phyloP scores from a whole-genome alignment of 148 eudicot species.

The Camellia sinensis region DNA sequence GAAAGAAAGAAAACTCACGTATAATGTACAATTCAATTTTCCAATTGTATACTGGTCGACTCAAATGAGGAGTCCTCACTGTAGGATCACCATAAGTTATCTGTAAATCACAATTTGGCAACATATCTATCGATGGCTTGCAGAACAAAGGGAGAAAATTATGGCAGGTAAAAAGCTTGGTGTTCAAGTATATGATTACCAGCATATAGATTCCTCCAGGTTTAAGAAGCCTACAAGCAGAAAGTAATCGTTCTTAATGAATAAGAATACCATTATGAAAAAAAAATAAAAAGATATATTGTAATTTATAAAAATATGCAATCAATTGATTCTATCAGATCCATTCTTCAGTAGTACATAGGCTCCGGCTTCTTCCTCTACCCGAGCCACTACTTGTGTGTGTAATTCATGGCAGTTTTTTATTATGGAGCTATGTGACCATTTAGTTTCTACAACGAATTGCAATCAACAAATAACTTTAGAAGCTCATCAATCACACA shows the following conservation, averaged over 20 bases:
- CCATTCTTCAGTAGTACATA: too few species aligned
- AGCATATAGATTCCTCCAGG: slow-evolving; percentile 87
- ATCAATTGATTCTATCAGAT: too few species aligned
- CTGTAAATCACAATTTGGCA: slow-evolving; percentile 35
- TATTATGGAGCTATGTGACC: not conserved
- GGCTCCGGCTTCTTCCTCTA: too few species aligned
- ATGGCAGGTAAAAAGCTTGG: slow-evolving; percentile 8
- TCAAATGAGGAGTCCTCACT: slow-evolving; percentile 70
- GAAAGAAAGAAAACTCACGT: slow-evolving; percentile 46
- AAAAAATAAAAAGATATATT: not conserved
- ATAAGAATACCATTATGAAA: not conserved
- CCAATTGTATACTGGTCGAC: slow-evolving; percentile 66
- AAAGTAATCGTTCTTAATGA: slow-evolving; percentile 17
- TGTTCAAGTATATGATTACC: slow-evolving; percentile 45
- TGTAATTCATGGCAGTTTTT: too few species aligned
- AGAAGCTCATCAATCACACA: slow-evolving; percentile 25
- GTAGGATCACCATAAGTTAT: slow-evolving; percentile 93
- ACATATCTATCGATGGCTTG: slow-evolving; percentile 4
- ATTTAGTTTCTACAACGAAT: not conserved
- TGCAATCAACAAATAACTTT: slow-evolving; percentile 1
- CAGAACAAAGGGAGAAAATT: slow-evolving; percentile 10
- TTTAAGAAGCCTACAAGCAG: slow-evolving; percentile 76
- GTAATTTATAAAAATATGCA: not conserved
- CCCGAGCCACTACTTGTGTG: too few species aligned
- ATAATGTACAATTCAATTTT: slow-evolving; percentile 61